phyloP scores from a whole-genome alignment of 1,284 basidiomycete species.

The Apiotrichum gamsii region DNA sequence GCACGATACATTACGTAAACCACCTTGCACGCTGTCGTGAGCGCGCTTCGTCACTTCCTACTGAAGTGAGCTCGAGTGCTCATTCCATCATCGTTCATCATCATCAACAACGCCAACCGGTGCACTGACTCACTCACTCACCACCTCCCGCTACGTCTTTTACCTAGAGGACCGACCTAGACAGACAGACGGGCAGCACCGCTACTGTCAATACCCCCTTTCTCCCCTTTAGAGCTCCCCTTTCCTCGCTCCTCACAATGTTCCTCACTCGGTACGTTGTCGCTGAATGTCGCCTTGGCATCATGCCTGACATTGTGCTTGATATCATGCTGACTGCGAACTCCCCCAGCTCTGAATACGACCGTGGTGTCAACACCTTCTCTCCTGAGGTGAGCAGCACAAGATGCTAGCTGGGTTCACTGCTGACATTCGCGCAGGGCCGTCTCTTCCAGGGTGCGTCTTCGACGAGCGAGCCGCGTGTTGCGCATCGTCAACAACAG shows the following conservation, averaged over 20 bases:
- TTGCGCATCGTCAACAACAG: too few species aligned
- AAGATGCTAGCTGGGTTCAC: too few species aligned
- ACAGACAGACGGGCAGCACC: too few species aligned
- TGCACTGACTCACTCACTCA: background rate
- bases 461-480: too few species aligned
- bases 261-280: slow-evolving; percentile 44
- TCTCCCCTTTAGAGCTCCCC: background rate
- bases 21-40: slow-evolving; percentile 9
- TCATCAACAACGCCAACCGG: too few species aligned
- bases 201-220: too few species aligned
- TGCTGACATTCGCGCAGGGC: slow-evolving; percentile 36
- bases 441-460: slow-evolving; percentile 51
- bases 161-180: background rate
- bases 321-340: background rate
- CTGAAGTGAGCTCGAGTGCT: too few species aligned
- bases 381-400: slow-evolving; percentile 83
- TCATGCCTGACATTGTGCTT: background rate
- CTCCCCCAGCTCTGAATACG: slow-evolving; percentile 51
- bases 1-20: background rate
- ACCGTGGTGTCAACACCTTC: slow-evolving; percentile 98
- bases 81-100: too few species aligned
- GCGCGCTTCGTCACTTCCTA: too few species aligned
- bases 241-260: slow-evolving; percentile 21
- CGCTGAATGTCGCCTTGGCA: too few species aligned
- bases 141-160: background rate